phyloP scores from a whole-genome alignment of 768 basidiomycete genomes.

The Mycena polygramma region DNA sequence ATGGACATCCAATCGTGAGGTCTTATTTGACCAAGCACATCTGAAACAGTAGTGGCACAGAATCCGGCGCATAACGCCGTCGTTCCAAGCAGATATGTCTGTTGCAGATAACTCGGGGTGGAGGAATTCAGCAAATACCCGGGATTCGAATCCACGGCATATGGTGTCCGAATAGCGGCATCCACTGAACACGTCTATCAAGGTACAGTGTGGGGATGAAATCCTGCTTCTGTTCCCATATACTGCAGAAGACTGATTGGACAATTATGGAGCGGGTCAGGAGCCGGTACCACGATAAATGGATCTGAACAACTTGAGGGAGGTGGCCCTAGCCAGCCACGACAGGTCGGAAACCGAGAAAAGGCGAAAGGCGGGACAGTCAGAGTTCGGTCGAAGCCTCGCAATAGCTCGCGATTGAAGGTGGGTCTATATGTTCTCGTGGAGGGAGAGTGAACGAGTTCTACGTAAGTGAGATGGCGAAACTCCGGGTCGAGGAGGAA shows the following conservation, averaged over 20 bases:
- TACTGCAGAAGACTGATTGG: not conserved
- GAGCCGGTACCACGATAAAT: not conserved
- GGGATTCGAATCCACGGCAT: not conserved
- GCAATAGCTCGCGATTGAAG: too few species aligned
- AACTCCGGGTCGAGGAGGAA: too few species aligned
- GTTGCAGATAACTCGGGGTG: not conserved
- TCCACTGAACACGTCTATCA: conserved; percentile 6
- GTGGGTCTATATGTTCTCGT: too few species aligned
- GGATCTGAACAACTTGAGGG: too few species aligned
- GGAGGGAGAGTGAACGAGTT: too few species aligned
- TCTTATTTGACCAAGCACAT: not conserved
- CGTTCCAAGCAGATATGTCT: too few species aligned
- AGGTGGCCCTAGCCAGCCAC: too few species aligned
- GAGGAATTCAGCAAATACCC: not conserved
- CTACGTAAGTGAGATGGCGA: too few species aligned
- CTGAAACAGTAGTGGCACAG: too few species aligned
- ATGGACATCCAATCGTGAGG: conserved; percentile 2
- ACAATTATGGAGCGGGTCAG: not conserved
- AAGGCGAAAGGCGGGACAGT: too few species aligned
- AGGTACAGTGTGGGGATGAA: conserved; percentile 16
- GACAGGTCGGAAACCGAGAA: too few species aligned
- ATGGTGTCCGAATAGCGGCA: not conserved
- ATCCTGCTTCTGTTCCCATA: not conserved
- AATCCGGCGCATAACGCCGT: not conserved
- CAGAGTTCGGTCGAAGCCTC: too few species aligned